These are phyloP conservation scores for Pythium rhizo-oryzae DNA, from an alignment of 352 stramenopile species.

Conservation along the genomic window DNA sequence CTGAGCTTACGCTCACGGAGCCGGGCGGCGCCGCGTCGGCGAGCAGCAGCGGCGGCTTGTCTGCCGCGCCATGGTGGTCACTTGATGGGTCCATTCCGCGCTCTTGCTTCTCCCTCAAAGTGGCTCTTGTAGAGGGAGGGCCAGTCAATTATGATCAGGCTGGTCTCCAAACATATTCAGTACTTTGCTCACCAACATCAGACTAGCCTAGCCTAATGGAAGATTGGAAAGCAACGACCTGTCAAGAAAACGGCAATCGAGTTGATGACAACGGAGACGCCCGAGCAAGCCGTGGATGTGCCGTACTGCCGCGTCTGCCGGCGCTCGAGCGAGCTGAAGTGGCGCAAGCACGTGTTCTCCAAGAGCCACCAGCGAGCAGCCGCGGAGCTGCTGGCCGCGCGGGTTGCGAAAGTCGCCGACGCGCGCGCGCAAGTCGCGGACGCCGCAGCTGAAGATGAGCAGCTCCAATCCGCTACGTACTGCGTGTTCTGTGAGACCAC, in stretches of 20 bases:
- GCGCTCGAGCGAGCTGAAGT: constrained; percentile 63
- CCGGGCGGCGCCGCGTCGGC: not conserved
- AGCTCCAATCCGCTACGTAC: constrained; percentile 5
- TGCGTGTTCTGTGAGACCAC: constrained; percentile 43
- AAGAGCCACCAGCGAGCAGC: constrained; percentile 53
- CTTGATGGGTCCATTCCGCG: constrained; percentile 11
- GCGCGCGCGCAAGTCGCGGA: constrained; percentile 3
- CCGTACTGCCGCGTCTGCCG: constrained; percentile 62
- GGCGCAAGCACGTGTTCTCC: constrained; percentile 71
- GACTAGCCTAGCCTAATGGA: not conserved
- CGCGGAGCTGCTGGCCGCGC: constrained; percentile 40
- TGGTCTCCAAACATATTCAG: not conserved
- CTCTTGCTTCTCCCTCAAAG: not conserved
- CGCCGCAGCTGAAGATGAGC: not conserved
- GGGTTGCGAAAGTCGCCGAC: constrained; percentile 30
- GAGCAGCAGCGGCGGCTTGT: constrained; percentile 1
- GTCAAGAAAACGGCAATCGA: not conserved
- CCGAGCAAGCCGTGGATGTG: constrained; percentile 34
- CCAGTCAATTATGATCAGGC: constrained; percentile 1
- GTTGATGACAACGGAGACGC: not conserved
- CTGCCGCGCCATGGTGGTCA: not conserved
- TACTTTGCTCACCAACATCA: not conserved
- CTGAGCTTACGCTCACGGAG: no score
- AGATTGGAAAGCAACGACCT: not conserved
- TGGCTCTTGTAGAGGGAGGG: constrained; percentile 34